Conservation (phyloP, 2,329 filamentous ascomycete species). For the Paraconiothyrium sp. region DNA sequence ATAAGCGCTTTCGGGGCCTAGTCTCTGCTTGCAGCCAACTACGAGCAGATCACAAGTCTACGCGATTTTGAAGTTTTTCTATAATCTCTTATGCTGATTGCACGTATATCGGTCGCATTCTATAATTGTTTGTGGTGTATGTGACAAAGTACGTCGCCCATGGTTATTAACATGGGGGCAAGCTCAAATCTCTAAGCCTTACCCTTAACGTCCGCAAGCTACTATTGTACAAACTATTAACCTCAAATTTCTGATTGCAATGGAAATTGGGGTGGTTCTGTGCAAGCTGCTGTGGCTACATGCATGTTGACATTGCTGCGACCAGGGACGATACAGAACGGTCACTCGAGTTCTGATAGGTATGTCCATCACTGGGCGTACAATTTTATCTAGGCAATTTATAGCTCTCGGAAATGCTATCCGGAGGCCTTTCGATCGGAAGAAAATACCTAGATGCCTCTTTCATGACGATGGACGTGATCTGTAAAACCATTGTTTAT, state of each 20-base stretch:
- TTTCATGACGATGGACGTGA: background rate
- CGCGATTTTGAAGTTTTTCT: background rate
- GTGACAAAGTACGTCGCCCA: background rate
- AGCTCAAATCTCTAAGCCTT: too few relatives aligned
- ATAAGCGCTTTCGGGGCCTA: background rate
- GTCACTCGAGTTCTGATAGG: too few relatives aligned
- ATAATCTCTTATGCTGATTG: background rate
- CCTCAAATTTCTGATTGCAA: too few relatives aligned
- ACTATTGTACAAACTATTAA: too few relatives aligned
- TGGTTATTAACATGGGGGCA: background rate
- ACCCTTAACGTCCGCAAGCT: too few relatives aligned
- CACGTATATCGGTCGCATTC: background rate
- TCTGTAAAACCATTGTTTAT: background rate
- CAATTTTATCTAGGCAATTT: too few relatives aligned
- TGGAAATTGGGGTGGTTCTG: too few relatives aligned
- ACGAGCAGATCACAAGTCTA: background rate
- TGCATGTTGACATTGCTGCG: too few relatives aligned
- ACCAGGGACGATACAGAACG: too few relatives aligned
- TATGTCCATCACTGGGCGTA: too few relatives aligned
- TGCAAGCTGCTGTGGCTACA: too few relatives aligned
- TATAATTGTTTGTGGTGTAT: background rate
- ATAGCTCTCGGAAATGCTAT: background rate
- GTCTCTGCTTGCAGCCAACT: background rate
- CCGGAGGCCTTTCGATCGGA: background rate
- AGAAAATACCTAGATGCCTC: background rate